phyloP scores from a whole-genome alignment of 805 yeast genomes.

The Wickerhamiella allomyrinae region DNA sequence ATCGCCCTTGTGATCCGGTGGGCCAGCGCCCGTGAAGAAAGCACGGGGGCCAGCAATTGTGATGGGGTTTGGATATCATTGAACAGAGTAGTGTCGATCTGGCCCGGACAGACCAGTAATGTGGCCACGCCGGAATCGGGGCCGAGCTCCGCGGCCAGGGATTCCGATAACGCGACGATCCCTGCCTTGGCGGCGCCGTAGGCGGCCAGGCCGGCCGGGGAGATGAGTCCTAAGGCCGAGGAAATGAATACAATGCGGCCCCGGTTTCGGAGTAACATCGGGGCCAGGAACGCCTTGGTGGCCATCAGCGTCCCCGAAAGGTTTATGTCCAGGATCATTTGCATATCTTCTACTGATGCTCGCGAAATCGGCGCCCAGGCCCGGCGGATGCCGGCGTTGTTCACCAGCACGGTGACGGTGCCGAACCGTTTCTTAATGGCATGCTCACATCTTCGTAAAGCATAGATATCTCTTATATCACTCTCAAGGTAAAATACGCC shows the following conservation, averaged over 20 bases:
- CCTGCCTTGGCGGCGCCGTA: conserved; percentile 92
- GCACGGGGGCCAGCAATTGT: conserved; percentile 62
- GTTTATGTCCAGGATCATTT: conserved; percentile 50
- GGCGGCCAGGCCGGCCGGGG: conserved; percentile 65
- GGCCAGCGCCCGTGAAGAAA: conserved; percentile 59
- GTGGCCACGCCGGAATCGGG: conserved; percentile 46
- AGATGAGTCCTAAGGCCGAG: conserved; percentile 69
- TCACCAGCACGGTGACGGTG: conserved; percentile 50
- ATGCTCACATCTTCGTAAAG: conserved; percentile 30
- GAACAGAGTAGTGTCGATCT: conserved; percentile 64
- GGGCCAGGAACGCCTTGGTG: conserved; percentile 57
- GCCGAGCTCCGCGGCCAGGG: conserved; percentile 49
- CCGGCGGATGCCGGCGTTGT: conserved; percentile 62
- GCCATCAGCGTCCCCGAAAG: conserved; percentile 57
- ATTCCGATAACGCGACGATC: conserved; percentile 68
- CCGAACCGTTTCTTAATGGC: conserved; percentile 39
- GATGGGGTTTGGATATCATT: conserved; percentile 62
- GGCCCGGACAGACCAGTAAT: conserved; percentile 76
- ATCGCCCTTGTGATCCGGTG: conserved; percentile 39
- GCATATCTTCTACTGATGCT: conserved; percentile 42
- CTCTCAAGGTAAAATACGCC: conserved; percentile 46
- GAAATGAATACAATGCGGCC: conserved; percentile 75
- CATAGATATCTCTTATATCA: conserved; percentile 46
- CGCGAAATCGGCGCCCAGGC: conserved; percentile 25
- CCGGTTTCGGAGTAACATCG: conserved; percentile 42